Evolutionary conservation across 768 basidiomycete species (phyloP).

Genomic region (Russula ochroleuca): DNA sequence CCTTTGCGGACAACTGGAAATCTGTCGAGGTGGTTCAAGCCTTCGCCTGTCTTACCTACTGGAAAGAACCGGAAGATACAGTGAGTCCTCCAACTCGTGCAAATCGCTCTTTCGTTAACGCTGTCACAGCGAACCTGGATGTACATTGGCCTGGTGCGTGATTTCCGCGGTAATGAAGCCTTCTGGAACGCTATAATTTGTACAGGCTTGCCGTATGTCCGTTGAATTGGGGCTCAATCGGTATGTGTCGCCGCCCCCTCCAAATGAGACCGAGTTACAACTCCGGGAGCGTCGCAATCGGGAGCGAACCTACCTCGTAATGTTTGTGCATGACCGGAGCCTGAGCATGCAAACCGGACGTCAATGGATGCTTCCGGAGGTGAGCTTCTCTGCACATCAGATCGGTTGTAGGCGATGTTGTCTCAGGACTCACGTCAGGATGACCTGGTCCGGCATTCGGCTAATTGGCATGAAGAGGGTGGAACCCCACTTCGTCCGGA

Average conservation of each 20-base stretch:
- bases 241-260: constrained; percentile 50
- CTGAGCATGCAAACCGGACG: constrained; percentile 83
- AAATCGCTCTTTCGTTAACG: constrained; percentile 1
- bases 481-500: constrained; percentile 57
- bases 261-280: constrained; percentile 61
- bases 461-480: constrained; percentile 65
- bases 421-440: constrained; percentile 40
- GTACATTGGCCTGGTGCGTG: constrained; percentile 75
- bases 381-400: constrained; percentile 22
- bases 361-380: constrained; percentile 85
- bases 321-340: constrained; percentile 83
- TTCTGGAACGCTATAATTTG: background rate
- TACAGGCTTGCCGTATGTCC: constrained; percentile 81
- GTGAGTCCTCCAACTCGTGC: constrained; percentile 39
- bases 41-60: constrained; percentile 84
- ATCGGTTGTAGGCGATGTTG: background rate
- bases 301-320: constrained; percentile 80
- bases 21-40: constrained; percentile 86
- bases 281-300: constrained; percentile 73
- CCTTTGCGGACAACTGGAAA: constrained; percentile 75
- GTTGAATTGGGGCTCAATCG: constrained; percentile 79
- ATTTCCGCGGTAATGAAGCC: constrained; percentile 15
- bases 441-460: constrained; percentile 66
- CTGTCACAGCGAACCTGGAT: constrained; percentile 69
- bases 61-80: constrained; percentile 84